These are phyloP conservation scores for Xylaria sp. DNA, from an alignment of 2,329 filamentous ascomycete species.

Conservation along the genomic window DNA sequence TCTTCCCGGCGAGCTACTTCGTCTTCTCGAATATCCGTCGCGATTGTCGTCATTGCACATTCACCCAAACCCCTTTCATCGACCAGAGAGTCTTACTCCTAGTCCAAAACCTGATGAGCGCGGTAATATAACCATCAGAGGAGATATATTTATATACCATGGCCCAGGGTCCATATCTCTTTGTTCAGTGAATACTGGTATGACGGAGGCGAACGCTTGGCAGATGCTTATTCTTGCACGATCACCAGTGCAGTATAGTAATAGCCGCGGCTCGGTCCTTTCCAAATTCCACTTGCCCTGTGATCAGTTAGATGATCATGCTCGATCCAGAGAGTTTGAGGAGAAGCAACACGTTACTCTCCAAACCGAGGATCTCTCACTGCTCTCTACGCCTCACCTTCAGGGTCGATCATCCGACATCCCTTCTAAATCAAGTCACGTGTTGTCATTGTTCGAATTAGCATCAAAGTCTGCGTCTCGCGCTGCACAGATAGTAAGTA, in stretches of 20 bases:
- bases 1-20: slow-evolving; percentile 72
- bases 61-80: slow-evolving; percentile 72
- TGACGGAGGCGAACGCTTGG: slow-evolving; percentile 34
- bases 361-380: slow-evolving; percentile 43
- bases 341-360: slow-evolving; percentile 28
- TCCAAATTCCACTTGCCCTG: slow-evolving; percentile 47
- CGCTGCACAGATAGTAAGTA: slow-evolving; percentile 52
- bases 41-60: slow-evolving; percentile 65
- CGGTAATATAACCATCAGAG: not conserved
- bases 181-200: slow-evolving; percentile 1
- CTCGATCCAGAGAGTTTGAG: slow-evolving; percentile 5
- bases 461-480: slow-evolving; percentile 60
- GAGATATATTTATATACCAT: not conserved
- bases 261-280: slow-evolving; percentile 46
- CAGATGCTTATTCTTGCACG: slow-evolving; percentile 41
- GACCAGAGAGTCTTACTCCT: slow-evolving; percentile 48
- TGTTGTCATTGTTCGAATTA: slow-evolving; percentile 64
- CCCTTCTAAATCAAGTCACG: slow-evolving; percentile 47
- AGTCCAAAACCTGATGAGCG: slow-evolving; percentile 4
- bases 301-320: not conserved
- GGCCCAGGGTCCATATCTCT: not conserved
- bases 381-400: slow-evolving; percentile 33
- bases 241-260: slow-evolving; percentile 49
- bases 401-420: slow-evolving; percentile 18
- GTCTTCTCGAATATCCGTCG: slow-evolving; percentile 60